These are phyloP conservation scores for Penicillium sp. DNA, from an alignment of 2,329 filamentous ascomycete genomes.

Conservation along the genomic window DNA sequence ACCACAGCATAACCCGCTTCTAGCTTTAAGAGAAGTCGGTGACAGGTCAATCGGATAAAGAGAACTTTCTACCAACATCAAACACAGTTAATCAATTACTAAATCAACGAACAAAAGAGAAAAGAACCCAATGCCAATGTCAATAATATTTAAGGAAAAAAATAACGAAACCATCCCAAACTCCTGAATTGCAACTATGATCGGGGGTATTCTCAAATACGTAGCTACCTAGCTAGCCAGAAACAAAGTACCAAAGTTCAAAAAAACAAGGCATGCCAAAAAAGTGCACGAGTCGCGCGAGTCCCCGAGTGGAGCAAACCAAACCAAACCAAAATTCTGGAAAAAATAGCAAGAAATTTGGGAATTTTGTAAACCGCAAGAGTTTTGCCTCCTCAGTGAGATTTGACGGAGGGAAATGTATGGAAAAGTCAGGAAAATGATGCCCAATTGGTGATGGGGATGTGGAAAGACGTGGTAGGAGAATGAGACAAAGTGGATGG, in stretches of 20 bases:
- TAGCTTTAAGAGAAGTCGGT: no score
- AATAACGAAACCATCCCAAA: constrained; percentile 7
- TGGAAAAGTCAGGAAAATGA: background rate
- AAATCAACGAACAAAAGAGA: no score
- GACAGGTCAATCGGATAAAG: no score
- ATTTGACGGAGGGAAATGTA: background rate
- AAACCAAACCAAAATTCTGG: background rate
- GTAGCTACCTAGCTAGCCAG: constrained; percentile 4
- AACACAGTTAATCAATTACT: no score
- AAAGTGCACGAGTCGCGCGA: background rate
- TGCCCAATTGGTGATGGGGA: background rate
- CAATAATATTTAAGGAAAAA: no score
- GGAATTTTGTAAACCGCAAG: background rate
- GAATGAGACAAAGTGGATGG: background rate
- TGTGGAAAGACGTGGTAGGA: no score
- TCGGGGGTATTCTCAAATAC: constrained; percentile 29
- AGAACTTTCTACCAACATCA: no score
- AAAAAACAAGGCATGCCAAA: background rate
- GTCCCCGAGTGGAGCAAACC: background rate
- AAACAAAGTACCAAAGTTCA: constrained; percentile 15
- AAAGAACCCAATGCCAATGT: background rate
- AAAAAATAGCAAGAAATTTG: background rate
- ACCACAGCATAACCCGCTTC: no score
- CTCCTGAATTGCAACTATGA: constrained; percentile 22
- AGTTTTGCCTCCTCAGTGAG: no score